phyloP scores from a whole-genome alignment of 2,329 filamentous ascomycete genomes.

The Ophioceras dolichostomum region DNA sequence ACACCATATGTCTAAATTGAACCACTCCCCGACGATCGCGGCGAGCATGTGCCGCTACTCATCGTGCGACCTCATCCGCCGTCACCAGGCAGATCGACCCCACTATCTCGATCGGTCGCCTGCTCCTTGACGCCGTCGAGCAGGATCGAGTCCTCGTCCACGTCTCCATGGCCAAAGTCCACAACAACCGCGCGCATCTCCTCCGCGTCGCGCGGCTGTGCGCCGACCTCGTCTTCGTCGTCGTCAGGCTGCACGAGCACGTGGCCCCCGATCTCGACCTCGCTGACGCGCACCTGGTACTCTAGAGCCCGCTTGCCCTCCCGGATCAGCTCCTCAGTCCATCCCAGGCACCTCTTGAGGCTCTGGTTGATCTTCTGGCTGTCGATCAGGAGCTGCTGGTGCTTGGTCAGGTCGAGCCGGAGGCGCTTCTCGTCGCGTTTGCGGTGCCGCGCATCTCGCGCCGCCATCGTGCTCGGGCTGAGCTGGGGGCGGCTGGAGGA shows the following conservation, averaged over 20 bases:
- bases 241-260: slow-evolving; percentile 62
- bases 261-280: slow-evolving; percentile 70
- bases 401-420: slow-evolving; percentile 74
- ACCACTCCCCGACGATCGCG: too few species aligned
- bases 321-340: slow-evolving; percentile 82
- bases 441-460: slow-evolving; percentile 40
- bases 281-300: slow-evolving; percentile 66
- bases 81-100: slow-evolving; percentile 33
- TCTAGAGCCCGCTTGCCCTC: slow-evolving; percentile 80
- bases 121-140: slow-evolving; percentile 13
- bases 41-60: too few species aligned
- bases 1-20: too few species aligned
- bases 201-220: slow-evolving; percentile 2
- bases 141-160: slow-evolving; percentile 8
- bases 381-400: slow-evolving; percentile 78
- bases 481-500: slow-evolving; percentile 22
- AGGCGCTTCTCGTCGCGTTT: slow-evolving; percentile 70
- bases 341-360: slow-evolving; percentile 75
- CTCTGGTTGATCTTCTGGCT: slow-evolving; percentile 94
- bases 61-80: slow-evolving; percentile 11
- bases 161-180: slow-evolving; percentile 15
- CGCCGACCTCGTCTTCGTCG: slow-evolving; percentile 25
- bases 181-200: slow-evolving; percentile 6
- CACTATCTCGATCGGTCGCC: slow-evolving; percentile 38
- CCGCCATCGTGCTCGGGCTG: slow-evolving; percentile 25